A percentile compares a stretch with the other conserved stretches of the same genome.
These are phyloP conservation scores for Triticum turgidum DNA, from an alignment of 176 grass and related monocot species.

Conservation along the genomic window DNA sequence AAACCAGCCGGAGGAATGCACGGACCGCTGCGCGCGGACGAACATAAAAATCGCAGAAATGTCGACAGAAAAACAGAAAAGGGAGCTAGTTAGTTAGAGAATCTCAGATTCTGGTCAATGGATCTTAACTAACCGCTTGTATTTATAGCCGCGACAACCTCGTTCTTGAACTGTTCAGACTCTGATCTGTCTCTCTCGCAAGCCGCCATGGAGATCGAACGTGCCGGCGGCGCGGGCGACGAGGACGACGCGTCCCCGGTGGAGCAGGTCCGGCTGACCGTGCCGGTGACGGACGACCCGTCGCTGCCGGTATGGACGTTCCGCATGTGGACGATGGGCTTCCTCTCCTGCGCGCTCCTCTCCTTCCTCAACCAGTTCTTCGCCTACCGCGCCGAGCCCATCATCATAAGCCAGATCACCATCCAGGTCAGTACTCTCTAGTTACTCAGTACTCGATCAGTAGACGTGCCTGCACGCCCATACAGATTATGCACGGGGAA, in stretches of 20 bases:
- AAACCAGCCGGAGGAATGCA: too few relatives aligned
- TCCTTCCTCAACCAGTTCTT: constrained; percentile 90
- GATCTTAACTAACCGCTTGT: neutral
- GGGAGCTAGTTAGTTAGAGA: neutral
- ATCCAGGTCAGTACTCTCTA: constrained; percentile 37
- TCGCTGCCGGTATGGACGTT: constrained; percentile 76
- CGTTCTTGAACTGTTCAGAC: neutral
- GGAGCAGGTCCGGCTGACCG: constrained; percentile 74
- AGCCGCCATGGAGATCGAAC: constrained; percentile 12
- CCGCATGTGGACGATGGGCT: constrained; percentile 66
- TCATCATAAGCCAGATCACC: constrained; percentile 65
- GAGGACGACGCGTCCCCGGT: constrained; percentile 43
- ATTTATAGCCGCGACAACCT: neutral
- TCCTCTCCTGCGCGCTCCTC: constrained; percentile 50
- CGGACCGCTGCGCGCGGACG: too few relatives aligned
- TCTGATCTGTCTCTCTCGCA: neutral
- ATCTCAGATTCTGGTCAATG: neutral
- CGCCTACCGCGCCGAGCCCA: constrained; percentile 65
- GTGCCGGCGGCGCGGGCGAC: neutral
- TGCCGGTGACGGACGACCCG: constrained; percentile 51
- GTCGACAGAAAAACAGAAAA: neutral
- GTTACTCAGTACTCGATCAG: too few relatives aligned
- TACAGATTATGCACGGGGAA: neutral
- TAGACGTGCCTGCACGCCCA: neutral
- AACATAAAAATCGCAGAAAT: neutral